A percentile compares a stretch with the other conserved stretches of the same genome.
Evolutionary conservation across 148 eudicot species (phyloP).

Genomic region (Dianthus caryophyllus): DNA sequence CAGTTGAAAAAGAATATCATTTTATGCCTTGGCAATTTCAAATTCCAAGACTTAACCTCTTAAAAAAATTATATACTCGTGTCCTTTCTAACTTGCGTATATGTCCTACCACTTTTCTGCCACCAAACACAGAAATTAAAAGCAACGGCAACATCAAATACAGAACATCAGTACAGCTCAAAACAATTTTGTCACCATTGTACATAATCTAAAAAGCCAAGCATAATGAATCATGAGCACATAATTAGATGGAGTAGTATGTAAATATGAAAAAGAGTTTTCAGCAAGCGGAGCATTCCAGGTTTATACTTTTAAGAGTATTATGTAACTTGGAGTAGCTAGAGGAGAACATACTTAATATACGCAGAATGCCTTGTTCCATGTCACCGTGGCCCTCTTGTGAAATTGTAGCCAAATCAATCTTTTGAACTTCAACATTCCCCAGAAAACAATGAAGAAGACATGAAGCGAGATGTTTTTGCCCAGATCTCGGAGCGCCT

Average conservation of each 20-base stretch:
- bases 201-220: conserved; percentile 1
- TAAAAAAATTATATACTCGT: background rate
- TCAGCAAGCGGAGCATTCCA: conserved; percentile 13
- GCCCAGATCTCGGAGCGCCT: conserved; percentile 83
- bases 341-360: conserved; percentile 61
- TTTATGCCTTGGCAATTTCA: background rate
- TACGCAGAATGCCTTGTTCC: conserved; percentile 64
- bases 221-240: background rate
- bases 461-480: conserved; percentile 89
- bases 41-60: background rate
- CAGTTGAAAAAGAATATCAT: background rate
- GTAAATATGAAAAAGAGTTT: background rate
- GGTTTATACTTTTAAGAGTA: conserved; percentile 12
- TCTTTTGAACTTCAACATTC: conserved; percentile 61
- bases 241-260: conserved; percentile 1
- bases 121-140: background rate
- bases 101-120: background rate
- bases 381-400: conserved; percentile 85
- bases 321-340: conserved; percentile 19
- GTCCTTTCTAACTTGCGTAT: background rate
- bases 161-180: conserved; percentile 5
- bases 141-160: background rate
- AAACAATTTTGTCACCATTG: background rate
- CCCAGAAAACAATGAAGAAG: conserved; percentile 85
- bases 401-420: conserved; percentile 89